Base-by-base conservation (phyloP, 495 filamentous ascomycete genomes). In the Penicillium dipodomyicola region DNA sequence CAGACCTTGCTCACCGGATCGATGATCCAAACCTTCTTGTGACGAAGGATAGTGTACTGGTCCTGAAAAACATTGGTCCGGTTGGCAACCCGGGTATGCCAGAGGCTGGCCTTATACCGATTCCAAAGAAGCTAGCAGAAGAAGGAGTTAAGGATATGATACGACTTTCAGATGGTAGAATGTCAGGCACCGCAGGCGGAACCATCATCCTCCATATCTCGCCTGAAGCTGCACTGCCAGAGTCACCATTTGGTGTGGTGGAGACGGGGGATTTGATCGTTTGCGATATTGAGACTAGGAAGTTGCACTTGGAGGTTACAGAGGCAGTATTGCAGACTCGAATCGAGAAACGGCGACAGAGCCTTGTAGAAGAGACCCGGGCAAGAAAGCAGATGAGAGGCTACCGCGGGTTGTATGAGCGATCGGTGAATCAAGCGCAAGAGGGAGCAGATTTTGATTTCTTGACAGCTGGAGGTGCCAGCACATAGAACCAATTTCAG, bases 41-140 rank as follows among this genome's bases (percentile, higher is more conserved):
- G 5, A 73, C 72, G 0, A 62, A 66, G 5, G 69, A 83, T 44
- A 81, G 78, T 39, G 82, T 88, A 5, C 65, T 88, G 5, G 73
- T 88, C 15, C 71, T 87, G 30, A 80, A 83, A 59, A 72, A 77
- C 23, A 86, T 87, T 52, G 85, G 85, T 0, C 83, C 84, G 4
- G 76, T 87, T 1, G 85, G 85, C 0, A 82, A 84, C 56, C 84
- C 84, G 0, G 85, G 85, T 0, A 88, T 87, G 85, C 85, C 85
- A 5, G 85, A 88, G 68, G 84, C 84, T 40, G 84, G 84, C 9
- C 61, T 87, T 5, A 77, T 87, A 11, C 85, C 84, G 2, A 86
- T 87, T 12, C 85, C 85, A 29, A 76, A 82, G 32, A 86, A 85
- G 55, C 72, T 88, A 7, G 83, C 78, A 0, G 71, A 68, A 2